Percentiles rank a stretch among this genome's conserved stretches.
Conservation (phyloP, 495 filamentous ascomycete species). For the Xanthoparmelia taractica region DNA sequence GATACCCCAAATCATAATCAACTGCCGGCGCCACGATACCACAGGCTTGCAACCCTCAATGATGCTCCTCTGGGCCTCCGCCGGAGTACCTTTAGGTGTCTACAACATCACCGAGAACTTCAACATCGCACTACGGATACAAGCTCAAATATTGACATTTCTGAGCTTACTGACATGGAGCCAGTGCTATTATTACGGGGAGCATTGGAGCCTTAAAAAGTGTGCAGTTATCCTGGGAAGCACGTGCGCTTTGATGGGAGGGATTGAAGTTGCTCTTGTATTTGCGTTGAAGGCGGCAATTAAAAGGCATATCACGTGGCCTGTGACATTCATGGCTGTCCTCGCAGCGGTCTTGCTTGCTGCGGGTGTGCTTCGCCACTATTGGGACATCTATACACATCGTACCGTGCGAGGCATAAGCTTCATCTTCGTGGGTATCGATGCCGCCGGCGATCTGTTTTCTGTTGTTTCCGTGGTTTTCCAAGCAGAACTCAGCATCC, state of each 20-base stretch:
- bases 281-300: slow-evolving; percentile 39
- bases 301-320: slow-evolving; percentile 39
- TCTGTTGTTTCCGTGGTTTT: slow-evolving; percentile 56
- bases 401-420: slow-evolving; percentile 56
- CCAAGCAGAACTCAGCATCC: slow-evolving; percentile 44
- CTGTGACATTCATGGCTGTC: slow-evolving; percentile 52
- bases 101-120: slow-evolving; percentile 57
- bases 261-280: slow-evolving; percentile 44
- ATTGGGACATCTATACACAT: slow-evolving; percentile 52
- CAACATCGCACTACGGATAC: slow-evolving; percentile 52
- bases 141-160: slow-evolving; percentile 54
- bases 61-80: slow-evolving; percentile 61
- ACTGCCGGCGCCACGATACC: slow-evolving; percentile 53
- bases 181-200: slow-evolving; percentile 58
- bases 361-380: slow-evolving; percentile 47
- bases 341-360: slow-evolving; percentile 50
- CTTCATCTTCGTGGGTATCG: slow-evolving; percentile 58
- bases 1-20: slow-evolving; percentile 57
- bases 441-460: slow-evolving; percentile 56
- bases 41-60: slow-evolving; percentile 53
- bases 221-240: slow-evolving; percentile 37
- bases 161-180: slow-evolving; percentile 57
- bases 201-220: slow-evolving; percentile 31
- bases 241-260: slow-evolving; percentile 40
- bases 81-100: slow-evolving; percentile 56